Evolutionary conservation across 1,284 basidiomycete genomes (phyloP).

Genomic region (Psilocybe mexicana): DNA sequence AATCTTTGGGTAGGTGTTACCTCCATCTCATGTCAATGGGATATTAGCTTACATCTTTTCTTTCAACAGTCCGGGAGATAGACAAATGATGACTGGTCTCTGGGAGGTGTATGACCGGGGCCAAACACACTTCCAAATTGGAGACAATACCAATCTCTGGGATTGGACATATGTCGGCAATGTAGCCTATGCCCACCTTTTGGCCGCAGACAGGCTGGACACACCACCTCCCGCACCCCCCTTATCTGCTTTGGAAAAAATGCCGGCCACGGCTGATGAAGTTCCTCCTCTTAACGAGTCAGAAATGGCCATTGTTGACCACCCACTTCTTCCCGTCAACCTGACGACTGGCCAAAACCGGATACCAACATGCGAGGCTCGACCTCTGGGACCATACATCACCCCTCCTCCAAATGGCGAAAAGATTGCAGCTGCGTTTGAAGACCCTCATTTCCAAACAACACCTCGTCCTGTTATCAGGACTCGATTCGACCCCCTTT

Average conservation of each 20-base stretch:
- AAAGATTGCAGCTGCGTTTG: conserved; percentile 61
- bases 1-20: conserved; percentile 81
- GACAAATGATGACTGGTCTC: conserved; percentile 83
- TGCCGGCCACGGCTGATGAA: conserved; percentile 37
- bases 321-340: conserved; percentile 63
- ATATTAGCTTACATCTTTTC: conserved; percentile 2
- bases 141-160: conserved; percentile 91
- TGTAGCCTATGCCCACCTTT: conserved; percentile 91
- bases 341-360: conserved; percentile 61
- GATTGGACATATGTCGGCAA: conserved; percentile 99
- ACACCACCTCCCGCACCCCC: conserved; percentile 42
- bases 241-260: conserved; percentile 35
- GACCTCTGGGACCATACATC: conserved; percentile 80
- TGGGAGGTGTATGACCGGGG: conserved; percentile 80
- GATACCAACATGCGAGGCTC: conserved; percentile 76
- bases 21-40: neutral
- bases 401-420: conserved; percentile 60
- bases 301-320: conserved; percentile 49
- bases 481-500: conserved; percentile 74
- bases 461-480: conserved; percentile 65
- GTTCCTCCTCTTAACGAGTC: conserved; percentile 41
- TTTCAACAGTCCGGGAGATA: conserved; percentile 78
- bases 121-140: conserved; percentile 93
- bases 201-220: conserved; percentile 86
- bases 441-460: conserved; percentile 46